These are phyloP conservation scores for Suillus decipiens DNA, from an alignment of 768 basidiomycete genomes.

Conservation along the genomic window DNA sequence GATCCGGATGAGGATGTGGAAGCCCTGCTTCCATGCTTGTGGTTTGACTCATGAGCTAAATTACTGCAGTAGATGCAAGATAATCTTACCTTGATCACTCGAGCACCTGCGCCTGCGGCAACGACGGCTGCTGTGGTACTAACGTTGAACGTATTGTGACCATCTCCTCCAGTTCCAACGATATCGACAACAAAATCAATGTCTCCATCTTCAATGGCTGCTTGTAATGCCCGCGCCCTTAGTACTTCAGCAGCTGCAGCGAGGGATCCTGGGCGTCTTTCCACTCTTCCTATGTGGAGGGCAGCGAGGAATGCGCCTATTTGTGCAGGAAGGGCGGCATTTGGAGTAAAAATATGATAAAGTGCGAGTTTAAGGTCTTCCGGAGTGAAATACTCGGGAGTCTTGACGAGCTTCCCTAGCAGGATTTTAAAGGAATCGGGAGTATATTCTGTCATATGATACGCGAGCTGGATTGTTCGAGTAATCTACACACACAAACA, in stretches of 20 bases:
- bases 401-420: slow-evolving; percentile 75
- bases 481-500: not conserved
- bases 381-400: slow-evolving; percentile 79
- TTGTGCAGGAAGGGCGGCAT: slow-evolving; percentile 66
- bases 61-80: not conserved
- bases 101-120: slow-evolving; percentile 91
- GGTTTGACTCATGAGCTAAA: not conserved
- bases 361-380: slow-evolving; percentile 75
- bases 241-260: slow-evolving; percentile 79
- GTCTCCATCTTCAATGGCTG: slow-evolving; percentile 56
- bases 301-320: slow-evolving; percentile 91
- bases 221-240: slow-evolving; percentile 64
- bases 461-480: not conserved
- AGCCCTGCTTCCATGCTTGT: slow-evolving; percentile 85
- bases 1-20: slow-evolving; percentile 95
- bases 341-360: slow-evolving; percentile 70
- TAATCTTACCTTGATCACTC: slow-evolving; percentile 82
- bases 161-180: slow-evolving; percentile 71
- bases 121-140: slow-evolving; percentile 94
- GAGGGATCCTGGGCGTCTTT: slow-evolving; percentile 73
- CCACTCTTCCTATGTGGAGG: slow-evolving; percentile 76
- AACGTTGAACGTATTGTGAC: slow-evolving; percentile 95
- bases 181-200: slow-evolving; percentile 67
- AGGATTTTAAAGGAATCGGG: slow-evolving; percentile 72
- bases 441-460: slow-evolving; percentile 28